A percentile compares a stretch with the other conserved stretches of the same genome.
Evolutionary conservation across 495 filamentous ascomycete species (phyloP).

Genomic region (Thermothielavioides terrestris): DNA sequence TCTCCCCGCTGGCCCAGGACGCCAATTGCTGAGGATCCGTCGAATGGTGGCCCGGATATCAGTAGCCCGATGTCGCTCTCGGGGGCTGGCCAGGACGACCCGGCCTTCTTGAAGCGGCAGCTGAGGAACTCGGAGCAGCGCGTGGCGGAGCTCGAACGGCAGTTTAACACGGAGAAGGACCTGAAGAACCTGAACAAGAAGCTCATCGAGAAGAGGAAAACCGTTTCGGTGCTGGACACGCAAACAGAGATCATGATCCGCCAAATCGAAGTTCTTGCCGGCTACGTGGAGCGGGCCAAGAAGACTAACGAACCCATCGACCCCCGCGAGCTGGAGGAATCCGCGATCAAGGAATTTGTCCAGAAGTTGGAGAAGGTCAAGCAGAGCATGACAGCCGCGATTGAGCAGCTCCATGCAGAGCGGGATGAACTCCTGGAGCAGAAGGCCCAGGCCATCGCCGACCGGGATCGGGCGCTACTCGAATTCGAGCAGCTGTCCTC

Average conservation of each 20-base stretch:
- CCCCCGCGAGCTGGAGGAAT: constrained; percentile 67
- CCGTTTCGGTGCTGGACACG: constrained; percentile 89
- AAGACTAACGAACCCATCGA: constrained; percentile 69
- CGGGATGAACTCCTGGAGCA: constrained; percentile 76
- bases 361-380: constrained; percentile 80
- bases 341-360: constrained; percentile 79
- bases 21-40: constrained; percentile 57
- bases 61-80: constrained; percentile 62
- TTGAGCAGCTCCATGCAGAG: constrained; percentile 77
- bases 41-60: constrained; percentile 48
- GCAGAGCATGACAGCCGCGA: constrained; percentile 62
- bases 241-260: constrained; percentile 91
- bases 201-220: constrained; percentile 86
- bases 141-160: constrained; percentile 73
- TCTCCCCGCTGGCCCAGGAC: constrained; percentile 65
- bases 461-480: constrained; percentile 84
- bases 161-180: constrained; percentile 60
- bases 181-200: constrained; percentile 79
- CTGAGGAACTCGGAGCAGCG: constrained; percentile 71
- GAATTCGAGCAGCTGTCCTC: constrained; percentile 90
- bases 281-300: constrained; percentile 53
- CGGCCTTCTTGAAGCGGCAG: constrained; percentile 63
- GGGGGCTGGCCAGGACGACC: constrained; percentile 53
- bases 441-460: constrained; percentile 62
- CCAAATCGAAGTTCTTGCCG: constrained; percentile 75